Evolutionary conservation across 805 yeast genomes (phyloP).

Genomic region (Ogataea glucozyma): DNA sequence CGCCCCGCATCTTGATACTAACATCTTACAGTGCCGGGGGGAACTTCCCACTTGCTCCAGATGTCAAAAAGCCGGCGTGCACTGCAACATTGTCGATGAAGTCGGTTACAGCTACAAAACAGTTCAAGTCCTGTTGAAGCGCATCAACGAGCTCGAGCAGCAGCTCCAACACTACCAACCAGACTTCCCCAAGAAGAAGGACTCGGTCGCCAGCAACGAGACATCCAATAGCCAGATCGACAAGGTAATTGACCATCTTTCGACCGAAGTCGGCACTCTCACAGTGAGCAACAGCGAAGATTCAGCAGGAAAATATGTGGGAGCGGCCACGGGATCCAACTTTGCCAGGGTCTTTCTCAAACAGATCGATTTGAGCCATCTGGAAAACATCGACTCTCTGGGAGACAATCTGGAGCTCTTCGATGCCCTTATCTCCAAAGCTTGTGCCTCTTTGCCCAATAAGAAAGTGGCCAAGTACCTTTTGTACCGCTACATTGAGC

Average conservation of each 20-base stretch:
- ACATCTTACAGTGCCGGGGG: slow-evolving; percentile 23
- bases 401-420: slow-evolving; percentile 18
- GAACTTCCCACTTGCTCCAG: slow-evolving; percentile 25
- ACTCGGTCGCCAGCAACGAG: not conserved
- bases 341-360: slow-evolving; percentile 26
- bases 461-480: slow-evolving; percentile 16
- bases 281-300: slow-evolving; percentile 17
- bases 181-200: too few relatives aligned
- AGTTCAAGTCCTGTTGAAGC: slow-evolving; percentile 17
- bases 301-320: slow-evolving; percentile 26
- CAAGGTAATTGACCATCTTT: slow-evolving; percentile 24
- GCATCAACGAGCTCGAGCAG: slow-evolving; percentile 19
- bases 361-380: slow-evolving; percentile 22
- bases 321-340: slow-evolving; percentile 32
- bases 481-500: slow-evolving; percentile 21
- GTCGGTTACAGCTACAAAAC: slow-evolving; percentile 27
- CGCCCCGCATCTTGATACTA: not conserved
- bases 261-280: slow-evolving; percentile 30
- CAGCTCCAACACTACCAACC: slow-evolving; percentile 8
- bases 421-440: slow-evolving; percentile 20
- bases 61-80: slow-evolving; percentile 20
- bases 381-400: slow-evolving; percentile 11
- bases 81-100: slow-evolving; percentile 25
- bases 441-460: slow-evolving; percentile 28
- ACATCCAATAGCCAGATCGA: slow-evolving; percentile 10